Percentiles rank a stretch among this genome's conserved stretches.
These are phyloP conservation scores for Castanopsis chinensis DNA, from an alignment of 306 rosid genomes.

Conservation along the genomic window DNA sequence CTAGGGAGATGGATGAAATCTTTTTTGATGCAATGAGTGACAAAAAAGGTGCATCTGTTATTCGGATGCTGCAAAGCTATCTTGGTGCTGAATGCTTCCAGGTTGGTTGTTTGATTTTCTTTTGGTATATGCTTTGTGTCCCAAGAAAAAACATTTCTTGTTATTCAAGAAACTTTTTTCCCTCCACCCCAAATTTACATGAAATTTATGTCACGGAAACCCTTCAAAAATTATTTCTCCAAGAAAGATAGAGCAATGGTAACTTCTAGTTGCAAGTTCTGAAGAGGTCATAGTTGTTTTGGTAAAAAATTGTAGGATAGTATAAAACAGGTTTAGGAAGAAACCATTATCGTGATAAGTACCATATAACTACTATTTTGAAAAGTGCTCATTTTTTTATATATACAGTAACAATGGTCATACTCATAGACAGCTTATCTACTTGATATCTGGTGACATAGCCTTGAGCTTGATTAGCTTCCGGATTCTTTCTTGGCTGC, in stretches of 20 bases:
- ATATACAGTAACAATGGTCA: background rate
- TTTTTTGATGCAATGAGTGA: conserved; percentile 86
- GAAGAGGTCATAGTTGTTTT: background rate
- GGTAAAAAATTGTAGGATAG: background rate
- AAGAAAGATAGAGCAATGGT: background rate
- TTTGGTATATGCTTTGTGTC: background rate
- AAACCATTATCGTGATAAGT: background rate
- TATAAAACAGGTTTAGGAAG: background rate
- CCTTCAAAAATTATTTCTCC: background rate
- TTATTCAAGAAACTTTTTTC: background rate
- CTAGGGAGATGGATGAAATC: conserved; percentile 79
- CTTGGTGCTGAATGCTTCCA: conserved; percentile 90
- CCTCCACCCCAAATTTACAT: background rate
- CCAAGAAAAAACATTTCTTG: background rate
- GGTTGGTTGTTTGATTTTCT: conserved; percentile 48
- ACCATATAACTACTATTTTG: background rate
- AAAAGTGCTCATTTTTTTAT: background rate
- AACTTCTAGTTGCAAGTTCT: background rate
- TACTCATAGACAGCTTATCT: background rate
- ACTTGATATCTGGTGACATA: background rate
- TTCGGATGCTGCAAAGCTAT: conserved; percentile 93
- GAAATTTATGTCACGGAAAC: background rate
- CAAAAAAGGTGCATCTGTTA: conserved; percentile 91
- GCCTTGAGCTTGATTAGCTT: background rate
- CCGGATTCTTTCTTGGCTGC: background rate